Evolutionary conservation across 805 yeast genomes (phyloP).

Genomic region (Brettanomyces sp.): DNA sequence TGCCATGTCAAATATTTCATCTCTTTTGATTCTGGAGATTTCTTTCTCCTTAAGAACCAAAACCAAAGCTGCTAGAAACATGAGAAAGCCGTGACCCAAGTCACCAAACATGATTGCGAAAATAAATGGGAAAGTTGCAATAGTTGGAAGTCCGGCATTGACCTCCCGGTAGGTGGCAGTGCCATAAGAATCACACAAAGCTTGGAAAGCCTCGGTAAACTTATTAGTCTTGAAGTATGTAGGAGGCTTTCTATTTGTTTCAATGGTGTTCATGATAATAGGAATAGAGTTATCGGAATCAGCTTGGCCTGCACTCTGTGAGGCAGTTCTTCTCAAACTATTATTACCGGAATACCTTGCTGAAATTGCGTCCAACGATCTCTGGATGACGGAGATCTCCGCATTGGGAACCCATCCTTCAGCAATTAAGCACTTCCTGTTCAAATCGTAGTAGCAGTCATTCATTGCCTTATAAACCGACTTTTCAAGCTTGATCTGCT

Average conservation of each 20-base stretch:
- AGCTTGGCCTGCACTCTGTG: slow-evolving; percentile 2
- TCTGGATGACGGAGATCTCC: slow-evolving; percentile 39
- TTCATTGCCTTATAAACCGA: slow-evolving; percentile 51
- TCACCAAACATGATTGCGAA: slow-evolving; percentile 99
- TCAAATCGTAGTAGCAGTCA: slow-evolving; percentile 58
- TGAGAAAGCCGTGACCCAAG: slow-evolving; percentile 86
- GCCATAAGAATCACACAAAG: slow-evolving; percentile 93
- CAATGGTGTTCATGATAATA: slow-evolving; percentile 40
- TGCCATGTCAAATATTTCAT: slow-evolving; percentile 96
- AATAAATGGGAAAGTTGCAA: slow-evolving; percentile 95
- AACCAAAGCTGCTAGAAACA: slow-evolving; percentile 61
- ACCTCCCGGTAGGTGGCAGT: slow-evolving; percentile 88
- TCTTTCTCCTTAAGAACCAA: slow-evolving; percentile 68
- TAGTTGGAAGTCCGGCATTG: slow-evolving; percentile 91
- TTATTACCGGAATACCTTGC: slow-evolving; percentile 11
- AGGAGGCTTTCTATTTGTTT: slow-evolving; percentile 84
- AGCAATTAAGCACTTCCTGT: slow-evolving; percentile 56
- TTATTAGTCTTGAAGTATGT: slow-evolving; percentile 92
- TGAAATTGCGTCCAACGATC: slow-evolving; percentile 33
- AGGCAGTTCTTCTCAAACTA: neutral
- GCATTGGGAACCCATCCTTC: slow-evolving; percentile 68
- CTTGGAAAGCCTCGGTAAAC: slow-evolving; percentile 87
- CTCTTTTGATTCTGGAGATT: slow-evolving; percentile 62
- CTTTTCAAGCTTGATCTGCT: slow-evolving; percentile 43
- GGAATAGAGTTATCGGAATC: slow-evolving; percentile 21